Conservation (phyloP, 768 basidiomycete species). For the Auricularia sp. region DNA sequence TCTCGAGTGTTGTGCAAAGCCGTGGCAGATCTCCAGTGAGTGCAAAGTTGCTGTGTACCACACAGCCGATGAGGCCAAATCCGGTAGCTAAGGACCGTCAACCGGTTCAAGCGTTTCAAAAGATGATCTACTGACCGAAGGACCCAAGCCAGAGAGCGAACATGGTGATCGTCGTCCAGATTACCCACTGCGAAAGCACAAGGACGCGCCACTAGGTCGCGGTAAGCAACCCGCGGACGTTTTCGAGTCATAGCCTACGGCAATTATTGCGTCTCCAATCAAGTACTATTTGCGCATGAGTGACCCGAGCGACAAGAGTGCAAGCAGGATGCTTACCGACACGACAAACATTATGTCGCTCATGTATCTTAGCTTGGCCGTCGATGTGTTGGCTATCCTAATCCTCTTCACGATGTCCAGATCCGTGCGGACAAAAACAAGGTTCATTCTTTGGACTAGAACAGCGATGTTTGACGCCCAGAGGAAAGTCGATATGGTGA, state of each 20-base stretch:
- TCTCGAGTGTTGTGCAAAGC: background rate
- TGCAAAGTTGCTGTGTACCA: background rate
- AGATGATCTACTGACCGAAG: background rate
- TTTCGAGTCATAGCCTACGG: background rate
- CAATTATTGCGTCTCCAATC: background rate
- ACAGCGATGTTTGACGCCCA: background rate
- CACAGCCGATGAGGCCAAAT: background rate
- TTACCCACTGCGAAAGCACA: background rate
- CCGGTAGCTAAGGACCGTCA: background rate
- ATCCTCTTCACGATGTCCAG: background rate
- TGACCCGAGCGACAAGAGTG: background rate
- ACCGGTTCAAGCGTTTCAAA: background rate
- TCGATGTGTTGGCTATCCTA: background rate
- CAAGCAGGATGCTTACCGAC: background rate
- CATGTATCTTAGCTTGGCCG: background rate
- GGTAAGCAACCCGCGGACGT: background rate
- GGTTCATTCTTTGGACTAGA: background rate
- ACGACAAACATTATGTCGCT: background rate
- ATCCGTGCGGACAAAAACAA: background rate
- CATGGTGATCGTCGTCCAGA: background rate
- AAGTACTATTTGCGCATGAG: background rate
- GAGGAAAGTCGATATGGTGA: background rate
- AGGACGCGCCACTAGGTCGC: background rate
- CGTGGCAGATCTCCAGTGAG: background rate
- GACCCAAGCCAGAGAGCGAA: background rate